phyloP scores from a whole-genome alignment of 2,329 filamentous ascomycete species.

The Ilyonectria sp. region DNA sequence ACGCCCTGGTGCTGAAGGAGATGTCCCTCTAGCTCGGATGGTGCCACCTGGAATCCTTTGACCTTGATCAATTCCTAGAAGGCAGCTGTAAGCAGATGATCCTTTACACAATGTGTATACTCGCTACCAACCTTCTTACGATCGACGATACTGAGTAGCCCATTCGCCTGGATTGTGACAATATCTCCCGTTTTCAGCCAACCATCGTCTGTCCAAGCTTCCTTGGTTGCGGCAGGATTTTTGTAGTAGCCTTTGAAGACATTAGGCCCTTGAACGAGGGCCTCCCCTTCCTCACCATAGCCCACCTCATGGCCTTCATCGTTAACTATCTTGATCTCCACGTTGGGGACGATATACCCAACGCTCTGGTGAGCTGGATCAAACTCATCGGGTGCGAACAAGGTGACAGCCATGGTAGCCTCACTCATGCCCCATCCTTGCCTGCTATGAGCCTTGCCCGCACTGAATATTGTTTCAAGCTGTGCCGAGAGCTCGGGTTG shows the following conservation, averaged over 20 bases:
- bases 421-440: constrained; percentile 31
- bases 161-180: not conserved
- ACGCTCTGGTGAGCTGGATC: constrained; percentile 10
- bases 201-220: constrained; percentile 9
- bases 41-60: constrained; percentile 28
- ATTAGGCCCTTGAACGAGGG: constrained; percentile 5
- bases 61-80: constrained; percentile 23
- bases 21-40: constrained; percentile 27
- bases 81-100: not conserved
- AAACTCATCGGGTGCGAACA: constrained; percentile 25
- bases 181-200: constrained; percentile 26
- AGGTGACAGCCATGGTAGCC: constrained; percentile 11
- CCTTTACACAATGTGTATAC: not conserved
- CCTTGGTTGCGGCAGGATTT: not conserved
- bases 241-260: constrained; percentile 21
- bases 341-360: constrained; percentile 17
- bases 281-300: constrained; percentile 2
- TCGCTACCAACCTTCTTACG: constrained; percentile 19
- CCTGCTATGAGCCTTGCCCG: constrained; percentile 1
- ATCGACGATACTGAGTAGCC: constrained; percentile 17
- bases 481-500: constrained; percentile 6
- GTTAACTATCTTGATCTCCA: constrained; percentile 3
- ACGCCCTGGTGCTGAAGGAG: constrained; percentile 19
- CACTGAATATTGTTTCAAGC: constrained; percentile 16
- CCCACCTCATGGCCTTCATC: constrained; percentile 1